Evolutionary conservation across 129 eudicot species (phyloP), one percentile per base, ranked within the genome.

Genomic region (Glebionis coronaria): DNA sequence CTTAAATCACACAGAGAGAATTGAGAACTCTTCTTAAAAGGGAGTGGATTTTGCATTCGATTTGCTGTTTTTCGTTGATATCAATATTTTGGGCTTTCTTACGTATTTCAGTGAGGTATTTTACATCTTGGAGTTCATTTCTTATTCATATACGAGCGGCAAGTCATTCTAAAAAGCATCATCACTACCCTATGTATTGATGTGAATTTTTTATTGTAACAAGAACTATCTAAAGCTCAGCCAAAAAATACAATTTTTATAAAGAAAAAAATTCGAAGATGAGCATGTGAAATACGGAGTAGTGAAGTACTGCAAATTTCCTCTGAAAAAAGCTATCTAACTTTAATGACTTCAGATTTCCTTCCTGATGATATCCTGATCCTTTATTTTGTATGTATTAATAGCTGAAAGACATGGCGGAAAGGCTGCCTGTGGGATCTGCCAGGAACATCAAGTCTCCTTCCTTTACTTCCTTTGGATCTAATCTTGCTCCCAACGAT

Each of bases 391-490:
- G 20, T 55, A 16, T 66, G 47, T 57, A 44, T 78, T 42, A 31
- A 73, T 67, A 92, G 98, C 80, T 92, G 68, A 92, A 92, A 82
- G 96, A 92, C 76, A 86, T 92, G 96, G 98, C 98, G 28, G 96
- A 92, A 77, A 80, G 96, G 79, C 75, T 88, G 78, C 98, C 98
- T 40, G 96, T 88, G 68, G 98, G 96, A 76, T 81, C 92, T 58
- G 72, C 91, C 40, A 81, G 84, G 65, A 86, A 74, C 74, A 73
- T 74, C 66, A 88, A 79, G 71, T 83, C 95, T 65, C 95, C 95
- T 27, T 63, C 88, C 38, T 71, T 82, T 18, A 59, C 79, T 68
- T 80, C 95, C 21, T 51, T 81, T 46, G 80, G 74, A 55, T 76
- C 84, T 53, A 75, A 73, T 81, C 81, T 82, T 38, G 29, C 82